Evolutionary conservation across 805 yeast species (phyloP).

Genomic region (Millerago galiae): DNA sequence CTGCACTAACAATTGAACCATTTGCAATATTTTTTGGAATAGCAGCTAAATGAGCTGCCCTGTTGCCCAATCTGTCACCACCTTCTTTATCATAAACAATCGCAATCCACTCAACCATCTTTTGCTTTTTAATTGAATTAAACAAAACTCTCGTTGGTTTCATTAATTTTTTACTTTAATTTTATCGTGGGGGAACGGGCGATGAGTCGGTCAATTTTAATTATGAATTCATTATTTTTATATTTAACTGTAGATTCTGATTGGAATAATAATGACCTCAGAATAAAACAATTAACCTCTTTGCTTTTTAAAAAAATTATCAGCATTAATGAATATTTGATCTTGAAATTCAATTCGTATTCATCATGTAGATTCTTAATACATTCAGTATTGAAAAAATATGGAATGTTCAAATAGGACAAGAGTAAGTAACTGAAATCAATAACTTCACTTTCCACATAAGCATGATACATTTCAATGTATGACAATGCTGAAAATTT

Average conservation of each 20-base stretch:
- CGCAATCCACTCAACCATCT: conserved; percentile 59
- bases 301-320: conserved; percentile 4
- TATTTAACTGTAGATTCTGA: conserved; percentile 1
- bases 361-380: neutral
- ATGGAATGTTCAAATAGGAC: conserved; percentile 1
- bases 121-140: conserved; percentile 9
- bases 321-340: conserved; percentile 1
- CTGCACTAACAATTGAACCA: conserved; percentile 43
- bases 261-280: conserved; percentile 7
- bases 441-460: neutral
- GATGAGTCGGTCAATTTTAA: no score
- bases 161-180: conserved; percentile 3
- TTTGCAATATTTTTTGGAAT: conserved; percentile 36
- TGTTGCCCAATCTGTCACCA: conserved; percentile 38
- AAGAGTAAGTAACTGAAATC: conserved; percentile 10
- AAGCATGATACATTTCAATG: conserved; percentile 4
- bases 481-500: conserved; percentile 1
- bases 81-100: conserved; percentile 66
- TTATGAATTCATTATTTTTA: no score
- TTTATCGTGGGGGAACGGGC: neutral
- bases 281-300: conserved; percentile 4
- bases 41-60: conserved; percentile 47
- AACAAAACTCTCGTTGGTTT: conserved; percentile 8
- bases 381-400: neutral
- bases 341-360: neutral